Conservation (phyloP, 495 filamentous ascomycete species). For the Copromyces sp. region DNA sequence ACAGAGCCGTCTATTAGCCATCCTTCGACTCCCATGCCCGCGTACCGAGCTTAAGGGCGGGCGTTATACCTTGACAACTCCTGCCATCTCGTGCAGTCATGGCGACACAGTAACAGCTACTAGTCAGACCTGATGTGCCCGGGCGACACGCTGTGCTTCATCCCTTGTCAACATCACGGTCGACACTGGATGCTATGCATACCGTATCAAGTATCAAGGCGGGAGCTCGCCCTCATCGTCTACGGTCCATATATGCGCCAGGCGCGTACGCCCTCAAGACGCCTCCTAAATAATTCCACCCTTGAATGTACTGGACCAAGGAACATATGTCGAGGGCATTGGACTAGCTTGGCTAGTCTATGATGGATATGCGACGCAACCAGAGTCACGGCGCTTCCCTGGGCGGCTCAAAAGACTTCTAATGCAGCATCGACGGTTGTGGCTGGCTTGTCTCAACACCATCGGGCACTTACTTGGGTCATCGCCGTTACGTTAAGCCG, state of each 20-base stretch:
- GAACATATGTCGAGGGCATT: not conserved
- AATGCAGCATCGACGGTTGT: slow-evolving; percentile 1
- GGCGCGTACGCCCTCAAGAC: not conserved
- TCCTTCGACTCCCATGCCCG: not conserved
- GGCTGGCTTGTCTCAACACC: slow-evolving; percentile 8
- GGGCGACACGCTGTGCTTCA: not conserved
- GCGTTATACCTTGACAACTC: not conserved
- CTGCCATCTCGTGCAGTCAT: not conserved
- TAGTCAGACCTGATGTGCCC: not conserved
- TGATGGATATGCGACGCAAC: slow-evolving; percentile 4
- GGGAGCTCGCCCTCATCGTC: not conserved
- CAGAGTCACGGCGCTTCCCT: not conserved
- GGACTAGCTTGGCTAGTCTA: not conserved
- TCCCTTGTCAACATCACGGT: not conserved
- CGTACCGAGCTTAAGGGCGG: not conserved
- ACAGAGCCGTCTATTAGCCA: not conserved
- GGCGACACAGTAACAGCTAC: not conserved
- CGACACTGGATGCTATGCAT: not conserved
- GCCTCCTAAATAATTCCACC: not conserved
- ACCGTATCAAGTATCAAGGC: not conserved
- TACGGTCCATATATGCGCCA: not conserved
- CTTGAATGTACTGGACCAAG: not conserved
- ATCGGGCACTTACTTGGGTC: slow-evolving; percentile 11
- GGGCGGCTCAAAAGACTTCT: not conserved
- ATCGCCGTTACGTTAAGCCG: slow-evolving; percentile 15